Conservation (phyloP, 768 basidiomycete genomes). For the Calocera cornea region DNA sequence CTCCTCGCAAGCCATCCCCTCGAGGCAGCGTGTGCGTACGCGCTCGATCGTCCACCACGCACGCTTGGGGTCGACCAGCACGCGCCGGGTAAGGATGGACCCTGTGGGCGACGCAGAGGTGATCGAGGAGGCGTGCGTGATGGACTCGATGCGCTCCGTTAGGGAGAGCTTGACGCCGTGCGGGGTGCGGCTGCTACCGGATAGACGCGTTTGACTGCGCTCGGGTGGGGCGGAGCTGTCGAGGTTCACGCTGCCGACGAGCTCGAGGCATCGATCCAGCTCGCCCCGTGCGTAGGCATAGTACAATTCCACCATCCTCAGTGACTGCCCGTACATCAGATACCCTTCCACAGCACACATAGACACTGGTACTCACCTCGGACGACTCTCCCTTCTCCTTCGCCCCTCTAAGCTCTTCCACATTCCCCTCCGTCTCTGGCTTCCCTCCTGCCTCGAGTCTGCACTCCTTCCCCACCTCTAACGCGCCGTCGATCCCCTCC, state of each 20-base stretch:
- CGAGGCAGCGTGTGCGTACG: slow-evolving; percentile 21
- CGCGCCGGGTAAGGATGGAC: neutral
- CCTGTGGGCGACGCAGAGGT: neutral
- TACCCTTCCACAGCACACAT: no score
- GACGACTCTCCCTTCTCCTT: neutral
- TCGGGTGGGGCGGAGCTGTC: slow-evolving; percentile 1
- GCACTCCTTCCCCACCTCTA: slow-evolving; percentile 46
- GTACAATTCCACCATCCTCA: neutral
- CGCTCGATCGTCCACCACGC: neutral
- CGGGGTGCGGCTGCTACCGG: slow-evolving; percentile 4
- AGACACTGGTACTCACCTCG: neutral
- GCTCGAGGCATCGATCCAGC: slow-evolving; percentile 12
- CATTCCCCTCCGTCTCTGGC: slow-evolving; percentile 44
- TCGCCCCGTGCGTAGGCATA: neutral
- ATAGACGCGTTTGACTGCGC: slow-evolving; percentile 12
- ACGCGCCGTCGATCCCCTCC: slow-evolving; percentile 26
- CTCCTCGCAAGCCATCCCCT: slow-evolving; percentile 14
- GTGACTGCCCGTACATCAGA: neutral
- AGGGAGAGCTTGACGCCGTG: neutral
- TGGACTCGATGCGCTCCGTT: neutral
- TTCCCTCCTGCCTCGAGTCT: slow-evolving; percentile 39
- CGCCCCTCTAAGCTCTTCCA: slow-evolving; percentile 32
- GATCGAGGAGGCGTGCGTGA: neutral
- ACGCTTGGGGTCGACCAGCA: neutral
- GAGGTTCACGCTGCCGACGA: slow-evolving; percentile 2